phyloP scores from a whole-genome alignment of 257 asterid species.

The Linderniella brevidens region DNA sequence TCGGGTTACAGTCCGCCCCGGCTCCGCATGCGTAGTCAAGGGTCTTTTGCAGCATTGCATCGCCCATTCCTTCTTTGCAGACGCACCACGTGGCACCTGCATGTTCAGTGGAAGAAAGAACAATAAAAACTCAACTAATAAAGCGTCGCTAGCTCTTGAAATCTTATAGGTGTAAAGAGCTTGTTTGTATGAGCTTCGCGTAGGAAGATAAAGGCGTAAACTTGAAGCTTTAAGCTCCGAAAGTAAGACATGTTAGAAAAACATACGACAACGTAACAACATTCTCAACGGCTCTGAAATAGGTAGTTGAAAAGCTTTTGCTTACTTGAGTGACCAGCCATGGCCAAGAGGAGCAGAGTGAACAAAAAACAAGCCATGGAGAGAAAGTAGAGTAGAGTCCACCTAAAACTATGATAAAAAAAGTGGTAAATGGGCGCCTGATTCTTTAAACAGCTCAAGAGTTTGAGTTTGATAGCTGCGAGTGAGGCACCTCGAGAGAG shows the following conservation, averaged over 20 bases:
- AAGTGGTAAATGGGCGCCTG: too few relatives aligned
- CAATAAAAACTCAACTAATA: too few relatives aligned
- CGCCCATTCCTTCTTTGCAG: conserved; percentile 40
- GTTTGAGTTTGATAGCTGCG: too few relatives aligned
- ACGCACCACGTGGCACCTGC: conserved; percentile 50
- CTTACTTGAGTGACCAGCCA: conserved; percentile 4
- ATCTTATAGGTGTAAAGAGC: too few relatives aligned
- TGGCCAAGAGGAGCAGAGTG: conserved; percentile 1
- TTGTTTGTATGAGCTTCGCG: too few relatives aligned
- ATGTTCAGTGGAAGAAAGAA: too few relatives aligned
- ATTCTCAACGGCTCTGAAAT: too few relatives aligned
- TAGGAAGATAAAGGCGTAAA: background rate
- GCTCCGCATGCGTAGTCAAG: conserved; percentile 65
- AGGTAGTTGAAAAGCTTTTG: conserved; percentile 1
- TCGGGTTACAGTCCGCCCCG: conserved; percentile 56
- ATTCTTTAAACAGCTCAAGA: too few relatives aligned
- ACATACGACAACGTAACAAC: background rate
- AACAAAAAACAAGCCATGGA: conserved; percentile 1
- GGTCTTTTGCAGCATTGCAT: conserved; percentile 30
- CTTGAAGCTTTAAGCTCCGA: too few relatives aligned
- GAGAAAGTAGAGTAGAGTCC: background rate
- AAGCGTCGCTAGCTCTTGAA: too few relatives aligned
- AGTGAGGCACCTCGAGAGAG: too few relatives aligned
- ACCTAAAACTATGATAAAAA: too few relatives aligned
- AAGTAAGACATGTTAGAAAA: background rate